Conservation (phyloP, 1,284 basidiomycete genomes). For the Moesziomyces globuligerus region DNA sequence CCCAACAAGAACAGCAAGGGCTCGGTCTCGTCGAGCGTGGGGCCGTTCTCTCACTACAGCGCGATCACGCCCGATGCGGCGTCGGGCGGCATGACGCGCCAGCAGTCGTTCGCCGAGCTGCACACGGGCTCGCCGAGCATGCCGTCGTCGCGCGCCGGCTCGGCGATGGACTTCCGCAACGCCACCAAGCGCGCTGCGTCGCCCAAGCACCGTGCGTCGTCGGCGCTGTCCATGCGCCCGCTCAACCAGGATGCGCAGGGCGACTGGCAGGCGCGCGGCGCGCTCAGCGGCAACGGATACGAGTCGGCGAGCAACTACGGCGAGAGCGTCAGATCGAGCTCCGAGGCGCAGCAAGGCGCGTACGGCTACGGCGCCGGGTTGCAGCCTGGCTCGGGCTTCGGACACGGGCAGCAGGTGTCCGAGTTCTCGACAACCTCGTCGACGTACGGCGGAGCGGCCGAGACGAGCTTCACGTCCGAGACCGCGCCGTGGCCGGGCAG, state of each 20-base stretch:
- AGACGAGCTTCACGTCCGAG: conserved; percentile 42
- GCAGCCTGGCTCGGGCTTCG: conserved; percentile 10
- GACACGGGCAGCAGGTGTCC: conserved; percentile 19
- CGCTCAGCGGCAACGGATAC: conserved; percentile 13
- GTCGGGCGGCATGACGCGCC: conserved; percentile 64
- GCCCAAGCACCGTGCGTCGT: conserved; percentile 43
- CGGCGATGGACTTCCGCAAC: conserved; percentile 51
- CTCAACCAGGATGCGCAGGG: conserved; percentile 35
- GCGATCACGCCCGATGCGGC: conserved; percentile 81
- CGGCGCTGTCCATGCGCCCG: conserved; percentile 49
- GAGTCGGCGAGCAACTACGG: conserved; percentile 31
- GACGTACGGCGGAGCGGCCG: conserved; percentile 26
- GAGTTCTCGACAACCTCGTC: conserved; percentile 31
- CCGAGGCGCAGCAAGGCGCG: conserved; percentile 14
- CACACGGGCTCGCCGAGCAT: conserved; percentile 30
- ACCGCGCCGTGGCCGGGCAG: conserved; percentile 28
- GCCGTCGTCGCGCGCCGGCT: conserved; percentile 49
- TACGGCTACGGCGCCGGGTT: conserved; percentile 17
- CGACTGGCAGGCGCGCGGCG: conserved; percentile 39
- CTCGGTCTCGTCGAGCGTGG: conserved; percentile 67
- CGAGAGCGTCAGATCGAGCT: conserved; percentile 30
- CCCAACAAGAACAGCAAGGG: conserved; percentile 66
- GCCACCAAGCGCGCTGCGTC: conserved; percentile 41
- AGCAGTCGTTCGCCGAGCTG: conserved; percentile 62
- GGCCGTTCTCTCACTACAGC: conserved; percentile 93